These are phyloP conservation scores for Leptomonas pyrrhocoris DNA, from an alignment of 208 protist species.

Conservation along the genomic window DNA sequence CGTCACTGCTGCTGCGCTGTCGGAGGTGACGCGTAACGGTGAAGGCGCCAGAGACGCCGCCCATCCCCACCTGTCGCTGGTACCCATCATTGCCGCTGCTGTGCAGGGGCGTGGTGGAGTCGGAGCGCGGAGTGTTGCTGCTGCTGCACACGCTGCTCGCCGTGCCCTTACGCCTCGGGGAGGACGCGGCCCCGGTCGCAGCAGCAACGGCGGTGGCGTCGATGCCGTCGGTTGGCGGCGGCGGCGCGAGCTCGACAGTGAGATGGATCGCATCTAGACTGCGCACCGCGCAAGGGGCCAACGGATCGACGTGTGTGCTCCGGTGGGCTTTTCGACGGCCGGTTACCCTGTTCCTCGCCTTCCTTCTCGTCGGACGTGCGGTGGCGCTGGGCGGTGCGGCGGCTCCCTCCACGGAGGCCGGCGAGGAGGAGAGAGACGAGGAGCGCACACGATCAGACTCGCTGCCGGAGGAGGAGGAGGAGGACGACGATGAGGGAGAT, in stretches of 20 bases:
- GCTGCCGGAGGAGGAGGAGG: too few species aligned
- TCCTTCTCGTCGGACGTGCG: not conserved
- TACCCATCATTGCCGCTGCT: constrained; percentile 11
- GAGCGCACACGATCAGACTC: too few species aligned
- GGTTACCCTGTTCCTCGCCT: not conserved
- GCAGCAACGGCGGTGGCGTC: not conserved
- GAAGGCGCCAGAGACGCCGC: constrained; percentile 28
- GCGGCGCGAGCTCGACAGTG: constrained; percentile 15
- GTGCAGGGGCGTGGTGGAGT: constrained; percentile 4
- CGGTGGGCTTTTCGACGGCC: too few species aligned
- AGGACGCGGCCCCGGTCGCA: not conserved
- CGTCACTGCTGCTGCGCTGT: constrained; percentile 24
- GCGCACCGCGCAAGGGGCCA: not conserved
- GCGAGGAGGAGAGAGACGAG: too few species aligned
- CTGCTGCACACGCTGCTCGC: constrained; percentile 16
- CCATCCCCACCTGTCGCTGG: constrained; percentile 16
- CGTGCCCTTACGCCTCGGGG: not conserved
- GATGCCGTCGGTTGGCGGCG: too few species aligned
- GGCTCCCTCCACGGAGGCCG: too few species aligned
- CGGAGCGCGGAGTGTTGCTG: constrained; percentile 13
- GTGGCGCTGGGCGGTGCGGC: not conserved
- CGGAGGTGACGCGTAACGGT: constrained; percentile 36
- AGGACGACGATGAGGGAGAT: too few species aligned
- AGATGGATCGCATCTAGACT: constrained; percentile 27
- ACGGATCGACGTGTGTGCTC: too few species aligned